Percentiles rank a stretch among this genome's conserved stretches.
Conservation (phyloP, 2,329 filamentous ascomycete species). For the Colletotrichum siamense region DNA sequence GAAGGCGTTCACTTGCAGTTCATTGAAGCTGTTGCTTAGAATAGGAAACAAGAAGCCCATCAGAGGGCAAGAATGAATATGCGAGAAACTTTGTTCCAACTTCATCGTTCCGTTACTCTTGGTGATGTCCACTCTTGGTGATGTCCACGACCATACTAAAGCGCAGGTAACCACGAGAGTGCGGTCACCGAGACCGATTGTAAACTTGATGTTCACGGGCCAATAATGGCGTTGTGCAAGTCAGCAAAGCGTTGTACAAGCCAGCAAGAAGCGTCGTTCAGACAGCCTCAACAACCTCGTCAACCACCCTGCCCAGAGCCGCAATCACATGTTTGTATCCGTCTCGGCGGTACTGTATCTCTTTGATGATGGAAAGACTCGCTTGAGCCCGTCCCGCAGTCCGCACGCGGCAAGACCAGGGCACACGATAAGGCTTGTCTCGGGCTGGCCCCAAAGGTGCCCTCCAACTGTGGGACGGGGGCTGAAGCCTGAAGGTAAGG, state of each 20-base stretch:
- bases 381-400: neutral
- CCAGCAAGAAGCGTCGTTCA: neutral
- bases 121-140: neutral
- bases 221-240: neutral
- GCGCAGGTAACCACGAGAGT: neutral
- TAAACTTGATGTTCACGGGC: neutral
- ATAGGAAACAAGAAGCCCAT: neutral
- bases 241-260: neutral
- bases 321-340: constrained; percentile 2
- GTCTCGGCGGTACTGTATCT: neutral
- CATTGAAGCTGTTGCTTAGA: constrained; percentile 2
- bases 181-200: neutral
- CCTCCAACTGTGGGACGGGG: neutral
- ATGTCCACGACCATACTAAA: neutral
- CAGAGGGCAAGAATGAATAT: neutral
- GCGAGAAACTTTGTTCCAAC: neutral
- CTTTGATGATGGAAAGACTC: neutral
- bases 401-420: neutral
- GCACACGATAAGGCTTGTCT: neutral
- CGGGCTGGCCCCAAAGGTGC: neutral
- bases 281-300: neutral
- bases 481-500: neutral
- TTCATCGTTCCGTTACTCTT: neutral
- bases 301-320: neutral
- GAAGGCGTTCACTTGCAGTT: constrained; percentile 13